Conservation (phyloP, 2,329 filamentous ascomycete genomes). For the Hypoxylon sp. region DNA sequence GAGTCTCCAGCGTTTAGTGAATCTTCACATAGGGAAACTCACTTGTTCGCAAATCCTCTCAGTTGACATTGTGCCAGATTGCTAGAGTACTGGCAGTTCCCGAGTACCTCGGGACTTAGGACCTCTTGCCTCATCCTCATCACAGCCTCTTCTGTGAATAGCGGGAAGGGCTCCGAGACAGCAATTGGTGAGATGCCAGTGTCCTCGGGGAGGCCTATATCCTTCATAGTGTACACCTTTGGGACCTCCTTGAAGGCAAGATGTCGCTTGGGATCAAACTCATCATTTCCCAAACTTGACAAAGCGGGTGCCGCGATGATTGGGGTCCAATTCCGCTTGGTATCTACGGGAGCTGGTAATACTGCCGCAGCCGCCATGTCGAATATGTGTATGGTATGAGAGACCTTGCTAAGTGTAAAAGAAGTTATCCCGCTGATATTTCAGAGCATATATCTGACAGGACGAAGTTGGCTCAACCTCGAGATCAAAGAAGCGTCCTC, state of each 20-base stretch:
- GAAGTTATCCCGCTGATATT: conserved; percentile 7
- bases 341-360: conserved; percentile 29
- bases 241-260: conserved; percentile 66
- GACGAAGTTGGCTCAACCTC: conserved; percentile 11
- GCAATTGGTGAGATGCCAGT: conserved; percentile 74
- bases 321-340: conserved; percentile 47
- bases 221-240: conserved; percentile 72
- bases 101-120: conserved; percentile 69
- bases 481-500: conserved; percentile 2
- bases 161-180: conserved; percentile 74
- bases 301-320: conserved; percentile 45
- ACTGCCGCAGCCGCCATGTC: conserved; percentile 49
- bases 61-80: conserved; percentile 69
- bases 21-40: conserved; percentile 52
- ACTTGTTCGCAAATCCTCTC: conserved; percentile 60
- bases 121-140: conserved; percentile 74
- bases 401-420: conserved; percentile 5
- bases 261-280: conserved; percentile 70
- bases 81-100: conserved; percentile 71
- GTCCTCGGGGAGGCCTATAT: conserved; percentile 69
- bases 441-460: conserved; percentile 6
- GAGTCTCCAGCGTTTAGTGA: neutral
- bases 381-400: conserved; percentile 14
- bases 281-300: conserved; percentile 42
- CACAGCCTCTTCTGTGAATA: conserved; percentile 74